phyloP scores from a whole-genome alignment of 352 stramenopile species.

The Phytophthora pisi region DNA sequence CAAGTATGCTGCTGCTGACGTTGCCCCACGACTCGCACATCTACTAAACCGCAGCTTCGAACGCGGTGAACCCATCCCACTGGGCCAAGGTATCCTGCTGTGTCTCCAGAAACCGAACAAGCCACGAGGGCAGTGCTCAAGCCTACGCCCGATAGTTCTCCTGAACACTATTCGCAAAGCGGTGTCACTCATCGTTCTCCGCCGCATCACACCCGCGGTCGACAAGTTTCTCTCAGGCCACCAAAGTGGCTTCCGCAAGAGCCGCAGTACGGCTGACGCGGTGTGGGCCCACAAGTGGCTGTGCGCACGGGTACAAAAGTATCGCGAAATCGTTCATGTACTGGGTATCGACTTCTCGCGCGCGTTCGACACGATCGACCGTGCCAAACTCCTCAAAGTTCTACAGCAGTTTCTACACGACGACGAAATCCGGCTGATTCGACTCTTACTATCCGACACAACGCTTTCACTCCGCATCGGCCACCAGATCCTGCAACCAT shows the following conservation, averaged over 20 bases:
- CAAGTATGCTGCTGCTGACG: no score
- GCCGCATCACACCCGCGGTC: constrained; percentile 1
- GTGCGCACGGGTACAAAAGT: not conserved
- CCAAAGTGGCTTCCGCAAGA: not conserved
- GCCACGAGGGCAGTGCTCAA: not conserved
- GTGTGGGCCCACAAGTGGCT: constrained; percentile 11
- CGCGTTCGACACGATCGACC: constrained; percentile 17
- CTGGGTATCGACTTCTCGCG: constrained; percentile 11
- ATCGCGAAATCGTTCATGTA: not conserved
- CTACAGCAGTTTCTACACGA: constrained; percentile 8
- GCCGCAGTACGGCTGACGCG: constrained; percentile 7
- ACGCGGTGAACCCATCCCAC: no score
- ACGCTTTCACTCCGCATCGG: not conserved
- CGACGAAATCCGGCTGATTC: constrained; percentile 4
- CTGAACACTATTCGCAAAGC: constrained; percentile 11
- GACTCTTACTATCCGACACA: constrained; percentile 7
- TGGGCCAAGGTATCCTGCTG: no score
- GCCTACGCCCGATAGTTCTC: constrained; percentile 3
- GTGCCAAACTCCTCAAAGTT: constrained; percentile 7
- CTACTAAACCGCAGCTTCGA: no score
- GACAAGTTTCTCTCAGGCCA: constrained; percentile 2
- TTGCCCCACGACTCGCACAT: no score
- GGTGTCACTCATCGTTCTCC: not conserved
- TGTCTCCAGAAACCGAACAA: no score
- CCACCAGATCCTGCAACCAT: not conserved